Evolutionary conservation across 768 basidiomycete genomes (phyloP).

Genomic region (Lactarius trivialis): DNA sequence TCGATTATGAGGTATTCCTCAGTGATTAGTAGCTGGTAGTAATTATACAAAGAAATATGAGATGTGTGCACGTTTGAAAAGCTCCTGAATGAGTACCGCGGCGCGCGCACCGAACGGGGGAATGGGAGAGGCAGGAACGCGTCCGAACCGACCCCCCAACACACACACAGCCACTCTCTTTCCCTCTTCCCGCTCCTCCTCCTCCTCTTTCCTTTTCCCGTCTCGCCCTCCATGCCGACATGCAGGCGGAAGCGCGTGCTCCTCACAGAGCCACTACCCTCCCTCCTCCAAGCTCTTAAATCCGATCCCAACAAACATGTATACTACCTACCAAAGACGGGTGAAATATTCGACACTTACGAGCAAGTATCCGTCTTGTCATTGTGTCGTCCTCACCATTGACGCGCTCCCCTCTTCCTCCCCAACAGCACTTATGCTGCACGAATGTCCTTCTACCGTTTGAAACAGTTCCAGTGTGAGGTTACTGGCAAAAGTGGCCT

Average conservation of each 20-base stretch:
- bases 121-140: slow-evolving; percentile 14
- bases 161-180: slow-evolving; percentile 20
- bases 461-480: slow-evolving; percentile 95
- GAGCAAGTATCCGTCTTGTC: slow-evolving; percentile 56
- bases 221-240: slow-evolving; percentile 57
- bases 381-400: slow-evolving; percentile 25
- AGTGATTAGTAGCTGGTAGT: neutral
- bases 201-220: slow-evolving; percentile 20
- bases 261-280: slow-evolving; percentile 72
- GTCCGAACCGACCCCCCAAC: slow-evolving; percentile 20
- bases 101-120: neutral
- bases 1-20: slow-evolving; percentile 37
- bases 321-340: slow-evolving; percentile 89
- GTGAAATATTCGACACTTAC: slow-evolving; percentile 95
- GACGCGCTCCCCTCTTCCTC: slow-evolving; percentile 19
- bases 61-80: neutral
- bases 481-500: slow-evolving; percentile 91
- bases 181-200: slow-evolving; percentile 22
- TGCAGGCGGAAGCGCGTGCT: slow-evolving; percentile 87
- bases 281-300: slow-evolving; percentile 59
- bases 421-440: slow-evolving; percentile 65
- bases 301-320: slow-evolving; percentile 67
- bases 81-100: neutral
- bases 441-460: slow-evolving; percentile 90
- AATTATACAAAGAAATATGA: neutral